Evolutionary conservation across 768 basidiomycete species (phyloP).

Genomic region (Cystobasidium ongulense): DNA sequence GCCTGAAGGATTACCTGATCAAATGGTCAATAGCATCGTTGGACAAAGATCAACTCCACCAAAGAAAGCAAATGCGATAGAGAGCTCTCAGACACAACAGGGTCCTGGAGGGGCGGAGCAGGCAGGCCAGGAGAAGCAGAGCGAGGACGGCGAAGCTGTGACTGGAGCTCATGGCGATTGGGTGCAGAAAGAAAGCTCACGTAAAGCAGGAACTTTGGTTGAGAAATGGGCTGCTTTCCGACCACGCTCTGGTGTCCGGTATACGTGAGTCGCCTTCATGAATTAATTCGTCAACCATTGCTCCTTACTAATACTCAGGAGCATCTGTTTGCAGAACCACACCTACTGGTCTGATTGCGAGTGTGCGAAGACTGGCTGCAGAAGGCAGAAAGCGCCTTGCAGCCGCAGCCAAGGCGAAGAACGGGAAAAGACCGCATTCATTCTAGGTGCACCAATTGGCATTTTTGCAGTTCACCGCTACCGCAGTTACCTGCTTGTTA

Average conservation of each 20-base stretch:
- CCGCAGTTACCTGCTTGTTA: too few relatives aligned
- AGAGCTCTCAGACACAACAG: too few relatives aligned
- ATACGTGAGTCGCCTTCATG: background rate
- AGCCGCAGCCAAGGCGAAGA: background rate
- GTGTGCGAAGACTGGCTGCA: background rate
- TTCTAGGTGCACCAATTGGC: background rate
- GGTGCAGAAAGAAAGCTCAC: background rate
- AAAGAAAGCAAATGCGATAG: background rate
- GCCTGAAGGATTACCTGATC: slow-evolving; percentile 19
- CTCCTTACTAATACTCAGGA: background rate
- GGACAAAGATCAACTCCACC: background rate
- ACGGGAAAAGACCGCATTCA: background rate
- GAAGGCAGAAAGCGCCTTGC: background rate
- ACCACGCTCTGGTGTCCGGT: background rate
- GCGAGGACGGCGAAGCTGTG: background rate
- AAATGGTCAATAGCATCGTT: background rate
- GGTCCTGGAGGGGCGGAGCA: background rate
- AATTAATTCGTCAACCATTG: background rate
- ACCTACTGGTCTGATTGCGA: background rate
- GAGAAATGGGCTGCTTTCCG: background rate
- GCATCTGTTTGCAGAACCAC: background rate
- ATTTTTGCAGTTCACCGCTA: too few relatives aligned
- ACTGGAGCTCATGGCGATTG: too few relatives aligned
- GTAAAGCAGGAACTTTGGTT: background rate
- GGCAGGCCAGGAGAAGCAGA: background rate